phyloP scores from a whole-genome alignment of 441 rosid genomes.

The Melastoma candidum region DNA sequence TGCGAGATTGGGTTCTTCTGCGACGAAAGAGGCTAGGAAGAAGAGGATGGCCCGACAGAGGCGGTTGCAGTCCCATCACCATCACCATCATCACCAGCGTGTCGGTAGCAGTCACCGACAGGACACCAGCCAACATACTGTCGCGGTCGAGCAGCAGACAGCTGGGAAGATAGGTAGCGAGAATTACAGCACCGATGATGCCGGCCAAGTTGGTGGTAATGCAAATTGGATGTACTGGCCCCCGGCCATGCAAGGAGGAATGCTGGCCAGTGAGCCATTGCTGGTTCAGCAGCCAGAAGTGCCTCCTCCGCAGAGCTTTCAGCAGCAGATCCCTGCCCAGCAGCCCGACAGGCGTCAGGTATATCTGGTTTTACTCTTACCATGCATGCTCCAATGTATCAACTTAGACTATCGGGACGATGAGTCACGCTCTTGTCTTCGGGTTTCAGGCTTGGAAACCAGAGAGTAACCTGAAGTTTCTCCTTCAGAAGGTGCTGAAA shows the following conservation, averaged over 20 bases:
- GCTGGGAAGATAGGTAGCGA: slow-evolving; percentile 39
- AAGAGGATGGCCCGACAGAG: slow-evolving; percentile 95
- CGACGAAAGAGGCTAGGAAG: slow-evolving; percentile 88
- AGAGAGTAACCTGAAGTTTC: slow-evolving; percentile 88
- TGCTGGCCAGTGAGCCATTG: slow-evolving; percentile 15
- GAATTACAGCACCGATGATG: slow-evolving; percentile 16
- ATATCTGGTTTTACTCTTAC: slow-evolving; percentile 3
- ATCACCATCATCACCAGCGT: slow-evolving; percentile 4
- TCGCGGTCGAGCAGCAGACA: slow-evolving; percentile 13
- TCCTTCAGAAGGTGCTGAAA: slow-evolving; percentile 88
- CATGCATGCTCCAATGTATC: neutral
- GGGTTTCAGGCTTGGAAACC: slow-evolving; percentile 52
- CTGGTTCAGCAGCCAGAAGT: slow-evolving; percentile 19
- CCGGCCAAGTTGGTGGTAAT: slow-evolving; percentile 11
- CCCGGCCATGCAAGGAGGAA: slow-evolving; percentile 11
- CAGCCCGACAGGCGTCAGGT: slow-evolving; percentile 68
- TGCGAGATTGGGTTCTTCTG: slow-evolving; percentile 52
- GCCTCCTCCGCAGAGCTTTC: slow-evolving; percentile 31
- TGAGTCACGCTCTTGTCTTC: neutral
- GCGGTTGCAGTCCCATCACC: slow-evolving; percentile 42
- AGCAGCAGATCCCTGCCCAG: slow-evolving; percentile 43
- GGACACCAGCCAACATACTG: slow-evolving; percentile 25
- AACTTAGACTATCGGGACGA: neutral
- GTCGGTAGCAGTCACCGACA: slow-evolving; percentile 27
- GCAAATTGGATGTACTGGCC: slow-evolving; percentile 70